Evolutionary conservation across 2,329 filamentous ascomycete species (phyloP).

Genomic region (Cytospora paraplurivora): DNA sequence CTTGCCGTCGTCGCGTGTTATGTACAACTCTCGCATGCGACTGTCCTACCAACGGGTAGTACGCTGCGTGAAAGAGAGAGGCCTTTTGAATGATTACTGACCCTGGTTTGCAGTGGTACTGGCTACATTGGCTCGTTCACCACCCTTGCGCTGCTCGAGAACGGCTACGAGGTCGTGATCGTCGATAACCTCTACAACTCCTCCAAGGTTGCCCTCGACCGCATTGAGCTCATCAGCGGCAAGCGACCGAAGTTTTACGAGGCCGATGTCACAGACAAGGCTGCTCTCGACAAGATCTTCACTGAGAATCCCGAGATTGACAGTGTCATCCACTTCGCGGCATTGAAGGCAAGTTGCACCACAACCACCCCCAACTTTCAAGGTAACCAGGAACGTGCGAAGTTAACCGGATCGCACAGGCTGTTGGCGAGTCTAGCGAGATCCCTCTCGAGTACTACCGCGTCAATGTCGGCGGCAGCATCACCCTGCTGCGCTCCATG

Average conservation of each 20-base stretch:
- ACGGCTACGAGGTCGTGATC: constrained; percentile 95
- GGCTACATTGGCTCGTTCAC: constrained; percentile 99
- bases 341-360: constrained; percentile 72
- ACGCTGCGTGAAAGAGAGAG: not conserved
- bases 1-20: constrained; percentile 21
- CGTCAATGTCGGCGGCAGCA: constrained; percentile 92
- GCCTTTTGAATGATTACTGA: constrained; percentile 28
- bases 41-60: not conserved
- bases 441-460: constrained; percentile 97
- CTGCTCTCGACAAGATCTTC: constrained; percentile 83
- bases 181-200: constrained; percentile 98
- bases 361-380: not conserved
- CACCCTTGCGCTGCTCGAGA: constrained; percentile 83
- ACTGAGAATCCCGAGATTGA: constrained; percentile 88
- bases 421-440: constrained; percentile 91
- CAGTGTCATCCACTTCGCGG: constrained; percentile 98
- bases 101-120: constrained; percentile 69
- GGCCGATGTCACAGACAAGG: constrained; percentile 84
- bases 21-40: constrained; percentile 6
- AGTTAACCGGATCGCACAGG: constrained; percentile 51
- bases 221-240: constrained; percentile 90
- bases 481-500: constrained; percentile 86
- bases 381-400: not conserved
- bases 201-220: constrained; percentile 85
- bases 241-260: constrained; percentile 85